Evolutionary conservation across 2,329 filamentous ascomycete genomes (phyloP).

Genomic region (Sarocladium strictum): DNA sequence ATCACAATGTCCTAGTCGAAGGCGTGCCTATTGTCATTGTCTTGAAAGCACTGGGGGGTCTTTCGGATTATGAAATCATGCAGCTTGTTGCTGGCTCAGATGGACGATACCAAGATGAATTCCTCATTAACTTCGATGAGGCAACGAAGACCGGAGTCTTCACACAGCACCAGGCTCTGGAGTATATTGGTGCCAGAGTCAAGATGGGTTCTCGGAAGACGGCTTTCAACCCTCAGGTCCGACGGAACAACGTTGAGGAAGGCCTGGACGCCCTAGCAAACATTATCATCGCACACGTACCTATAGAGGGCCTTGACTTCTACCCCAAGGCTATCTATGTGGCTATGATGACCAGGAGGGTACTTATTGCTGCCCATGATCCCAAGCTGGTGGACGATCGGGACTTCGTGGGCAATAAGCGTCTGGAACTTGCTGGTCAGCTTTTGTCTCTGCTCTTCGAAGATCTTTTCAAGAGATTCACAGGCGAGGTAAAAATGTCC

Average conservation of each 20-base stretch:
- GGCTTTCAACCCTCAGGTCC: constrained; percentile 46
- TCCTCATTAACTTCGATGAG: constrained; percentile 92
- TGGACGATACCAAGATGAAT: constrained; percentile 86
- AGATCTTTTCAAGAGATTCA: constrained; percentile 95
- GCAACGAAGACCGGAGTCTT: constrained; percentile 76
- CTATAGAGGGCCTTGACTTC: constrained; percentile 87
- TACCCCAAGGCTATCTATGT: constrained; percentile 96
- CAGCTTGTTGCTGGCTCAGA: constrained; percentile 85
- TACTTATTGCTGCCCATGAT: constrained; percentile 89
- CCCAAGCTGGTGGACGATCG: constrained; percentile 87
- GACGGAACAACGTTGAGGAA: constrained; percentile 81
- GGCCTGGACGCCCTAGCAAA: constrained; percentile 88
- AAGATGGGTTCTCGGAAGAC: constrained; percentile 73
- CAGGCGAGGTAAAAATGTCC: constrained; percentile 79
- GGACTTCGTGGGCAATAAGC: constrained; percentile 97
- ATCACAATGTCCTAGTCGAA: constrained; percentile 89
- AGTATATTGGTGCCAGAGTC: constrained; percentile 81
- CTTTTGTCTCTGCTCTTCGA: constrained; percentile 91
- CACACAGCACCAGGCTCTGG: constrained; percentile 91
- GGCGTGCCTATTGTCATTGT: constrained; percentile 93
- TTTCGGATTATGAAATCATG: constrained; percentile 93
- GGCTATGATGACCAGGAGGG: constrained; percentile 93
- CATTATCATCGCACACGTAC: constrained; percentile 90
- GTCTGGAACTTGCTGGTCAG: constrained; percentile 89
- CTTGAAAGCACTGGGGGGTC: constrained; percentile 86